Evolutionary conservation across 1,139 yeast genomes (phyloP), one percentile per base, ranked within the genome.

Genomic region (Geotrichum candidum): DNA sequence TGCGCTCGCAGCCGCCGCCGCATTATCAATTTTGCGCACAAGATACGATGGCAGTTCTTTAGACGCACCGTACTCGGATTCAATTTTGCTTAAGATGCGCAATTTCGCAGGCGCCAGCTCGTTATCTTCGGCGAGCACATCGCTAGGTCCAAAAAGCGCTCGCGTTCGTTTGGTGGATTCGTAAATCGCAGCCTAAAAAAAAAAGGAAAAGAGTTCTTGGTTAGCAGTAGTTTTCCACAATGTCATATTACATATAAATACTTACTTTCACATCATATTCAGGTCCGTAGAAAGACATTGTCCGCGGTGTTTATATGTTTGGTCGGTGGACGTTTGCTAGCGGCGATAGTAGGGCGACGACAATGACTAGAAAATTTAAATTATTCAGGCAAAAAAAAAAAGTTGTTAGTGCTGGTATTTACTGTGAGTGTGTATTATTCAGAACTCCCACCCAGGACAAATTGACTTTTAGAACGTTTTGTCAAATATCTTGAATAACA

Each of bases 1-100:
- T 22, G 46, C 46, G 25, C 65, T 53, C 13, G 55, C 53, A 18
- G 63, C 53, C 59, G 67, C 46, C 64, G 66, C 41, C 3, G 59
- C 61, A 3, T n/a, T 38, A 5, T 61, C 64, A 13, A 67, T 61
- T 59, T 65, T 68, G 13, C 67, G 60, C 25, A 61, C 62, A 23
- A 69, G 55, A 51, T 66, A 68, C n/a, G 65, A 61, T 18, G 72
- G 72, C 22, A 69, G 60, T n/a, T 63, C 64, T 15, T 57, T 56
- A 18, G 67, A 63, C 6, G 53, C 53, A 23, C 53, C 59, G 55
- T 67, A 69, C 57, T 69, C 72, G 27, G 61, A 56, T 11, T 59
- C 60, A 15, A 69, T 56, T 63, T 68, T 69, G 41, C 50, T 65
- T 27, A 45, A 58, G 9, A 61, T 53, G 18, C 62, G 55, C 15